These are phyloP conservation scores for Stephanodiscus minutulus DNA, from an alignment of 108 stramenopile species.

Conservation along the genomic window DNA sequence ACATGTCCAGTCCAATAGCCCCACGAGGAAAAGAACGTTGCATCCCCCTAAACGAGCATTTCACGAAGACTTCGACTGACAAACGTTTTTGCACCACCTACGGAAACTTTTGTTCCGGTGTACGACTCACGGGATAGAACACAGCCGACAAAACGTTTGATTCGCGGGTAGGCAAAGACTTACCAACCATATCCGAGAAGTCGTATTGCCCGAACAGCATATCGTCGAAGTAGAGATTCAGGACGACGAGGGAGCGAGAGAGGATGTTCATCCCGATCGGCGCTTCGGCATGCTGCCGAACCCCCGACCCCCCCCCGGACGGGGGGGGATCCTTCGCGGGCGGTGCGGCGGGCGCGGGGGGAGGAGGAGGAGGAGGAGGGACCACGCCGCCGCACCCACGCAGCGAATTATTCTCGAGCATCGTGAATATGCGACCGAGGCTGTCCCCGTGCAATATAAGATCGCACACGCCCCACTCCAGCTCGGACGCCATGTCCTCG, in stretches of 20 bases:
- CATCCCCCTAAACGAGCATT: constrained; percentile 11
- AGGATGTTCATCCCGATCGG: constrained; percentile 66
- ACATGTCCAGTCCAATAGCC: constrained; percentile 28
- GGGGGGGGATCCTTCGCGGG: constrained; percentile 1
- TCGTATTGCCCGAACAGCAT: constrained; percentile 70
- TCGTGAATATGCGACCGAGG: constrained; percentile 58
- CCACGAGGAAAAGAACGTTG: constrained; percentile 16
- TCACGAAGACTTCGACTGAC: constrained; percentile 37
- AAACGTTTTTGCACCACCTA: constrained; percentile 23
- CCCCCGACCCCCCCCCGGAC: not conserved
- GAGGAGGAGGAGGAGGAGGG: not conserved
- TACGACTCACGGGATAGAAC: constrained; percentile 16
- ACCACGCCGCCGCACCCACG: constrained; percentile 26
- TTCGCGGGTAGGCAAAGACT: constrained; percentile 12
- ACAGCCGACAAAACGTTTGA: constrained; percentile 31
- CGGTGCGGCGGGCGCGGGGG: too few species aligned
- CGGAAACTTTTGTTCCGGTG: constrained; percentile 30
- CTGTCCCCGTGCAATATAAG: constrained; percentile 57
- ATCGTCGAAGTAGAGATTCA: constrained; percentile 87
- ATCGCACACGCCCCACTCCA: constrained; percentile 72
- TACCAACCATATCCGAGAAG: constrained; percentile 53
- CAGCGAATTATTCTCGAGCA: constrained; percentile 54
- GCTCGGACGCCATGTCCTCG: constrained; percentile 46
- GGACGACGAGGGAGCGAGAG: constrained; percentile 67
- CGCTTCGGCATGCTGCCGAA: not conserved